Evolutionary conservation across 441 rosid species (phyloP), one percentile per base, ranked within the genome.

Genomic region (Hura crepitans): DNA sequence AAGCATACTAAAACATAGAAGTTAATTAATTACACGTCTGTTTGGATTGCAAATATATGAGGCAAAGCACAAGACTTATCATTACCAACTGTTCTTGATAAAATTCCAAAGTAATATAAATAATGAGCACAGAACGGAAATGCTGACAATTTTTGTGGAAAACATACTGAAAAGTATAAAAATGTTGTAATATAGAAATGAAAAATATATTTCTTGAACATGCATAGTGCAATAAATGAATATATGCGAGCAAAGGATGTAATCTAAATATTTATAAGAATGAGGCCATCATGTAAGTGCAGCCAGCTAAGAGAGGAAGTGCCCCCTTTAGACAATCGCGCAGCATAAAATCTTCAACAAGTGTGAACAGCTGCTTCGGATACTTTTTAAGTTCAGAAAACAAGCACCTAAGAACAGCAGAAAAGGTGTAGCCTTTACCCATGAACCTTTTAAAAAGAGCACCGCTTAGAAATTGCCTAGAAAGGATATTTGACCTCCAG

Each of bases 221-320:
- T 17, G 50, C 14, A 62, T n/a, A n/a, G 31, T 62, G 22, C 27
- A 37, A 63, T n/a, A 62, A 59, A 59, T 31, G 22, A 11, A 50
- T 31, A 13, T 22, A 35, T 50, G 33, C n/a, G 4, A 20, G 39
- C 58, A 46, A 69, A 47, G 20, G 46, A 31, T 17, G 17, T 43
- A 30, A 35, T n/a, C 18, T n/a, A n/a, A 3, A 47, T 15, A 59
- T 46, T 1, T 31, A 54, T 2, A 54, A 17, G 25, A n/a, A 43
- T n/a, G 27, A 27, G 33, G 39, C 63, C 39, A 6, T 20, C 33
- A 30, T 12, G 45, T 65, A 30, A 42, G 28, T 56, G 37, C 33
- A 72, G 65, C 57, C 8, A 58, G 59, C 65, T 23, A 33, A 31
- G 60, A n/a, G 64, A 46, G 58, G 43, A 8, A 28, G 47, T 55